A percentile compares a stretch with the other conserved stretches of the same genome.
Conservation (phyloP, 164 flowering plant species). For the Santalum album region DNA sequence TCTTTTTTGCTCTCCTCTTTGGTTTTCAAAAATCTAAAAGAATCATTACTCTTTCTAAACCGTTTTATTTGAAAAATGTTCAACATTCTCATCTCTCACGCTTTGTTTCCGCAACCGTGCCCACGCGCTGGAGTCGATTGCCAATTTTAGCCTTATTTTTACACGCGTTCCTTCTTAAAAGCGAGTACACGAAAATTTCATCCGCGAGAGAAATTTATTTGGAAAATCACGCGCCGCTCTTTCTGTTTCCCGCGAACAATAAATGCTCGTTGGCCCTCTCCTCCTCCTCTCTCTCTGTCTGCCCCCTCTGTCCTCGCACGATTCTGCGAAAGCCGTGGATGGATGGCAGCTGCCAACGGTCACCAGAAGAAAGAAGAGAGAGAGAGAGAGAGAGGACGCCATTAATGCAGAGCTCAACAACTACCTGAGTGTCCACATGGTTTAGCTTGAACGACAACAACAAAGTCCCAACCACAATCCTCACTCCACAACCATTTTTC, state of each 20-base stretch:
- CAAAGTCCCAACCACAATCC: slow-evolving; percentile 2
- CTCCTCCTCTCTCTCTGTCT: not conserved
- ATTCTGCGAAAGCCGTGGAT: not conserved
- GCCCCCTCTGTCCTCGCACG: not conserved
- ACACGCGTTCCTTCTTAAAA: too few species aligned
- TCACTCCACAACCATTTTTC: not conserved
- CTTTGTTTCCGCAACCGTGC: too few species aligned
- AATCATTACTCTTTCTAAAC: too few species aligned
- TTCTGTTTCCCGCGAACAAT: not conserved
- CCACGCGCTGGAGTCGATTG: too few species aligned
- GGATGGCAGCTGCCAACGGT: not conserved
- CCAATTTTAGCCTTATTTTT: too few species aligned
- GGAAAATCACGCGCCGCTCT: too few species aligned
- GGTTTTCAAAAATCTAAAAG: too few species aligned
- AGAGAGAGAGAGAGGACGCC: slow-evolving; percentile 13
- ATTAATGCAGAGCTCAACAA: slow-evolving; percentile 48
- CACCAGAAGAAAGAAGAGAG: not conserved
- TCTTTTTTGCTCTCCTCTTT: too few species aligned
- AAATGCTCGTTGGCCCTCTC: not conserved
- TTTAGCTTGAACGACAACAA: not conserved
- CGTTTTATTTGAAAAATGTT: too few species aligned
- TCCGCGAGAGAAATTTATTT: too few species aligned
- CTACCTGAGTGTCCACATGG: slow-evolving; percentile 2
- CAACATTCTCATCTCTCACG: too few species aligned
- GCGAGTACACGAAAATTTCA: too few species aligned